Base-by-base conservation (phyloP, 2,329 filamentous ascomycete genomes). In the Ophiostoma ulmi region DNA sequence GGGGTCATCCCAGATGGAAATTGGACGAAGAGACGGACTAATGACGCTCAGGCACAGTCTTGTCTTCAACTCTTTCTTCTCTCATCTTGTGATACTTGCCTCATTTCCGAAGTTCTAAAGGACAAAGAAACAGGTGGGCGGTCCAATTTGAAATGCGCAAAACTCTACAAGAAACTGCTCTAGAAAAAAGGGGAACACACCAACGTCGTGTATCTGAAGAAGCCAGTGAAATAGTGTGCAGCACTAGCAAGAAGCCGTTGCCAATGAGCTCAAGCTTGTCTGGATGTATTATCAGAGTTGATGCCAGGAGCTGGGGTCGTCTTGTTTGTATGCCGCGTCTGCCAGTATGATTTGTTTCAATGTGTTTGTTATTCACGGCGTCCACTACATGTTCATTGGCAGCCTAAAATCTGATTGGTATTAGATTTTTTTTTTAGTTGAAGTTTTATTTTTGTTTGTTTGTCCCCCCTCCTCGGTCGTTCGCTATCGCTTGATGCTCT, bases 1-100 rank as follows among this genome's bases (percentile, higher is more conserved):
- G 41, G 70, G 70, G 55, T 71, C 66, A 68, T 67, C 70, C 58
- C 55, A 67, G 31, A 65, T 69, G 35, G 41, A 44, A 67, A 38
- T 66, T 68, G 67, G 66, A 22, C 17, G 17, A 20, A 48, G 44
- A 48, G 44, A 48, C 55, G 64, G 58, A 63, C 55, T 69, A 71
- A 69, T 38, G 48, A 64, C 39, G 70, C 70, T 69, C 66, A 65
- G 55, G 41, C 55, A 48, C 20, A 20, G 13, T 68, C 64, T 68
- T 38, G 38, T 39, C 4, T 64, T 38, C 31, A 44, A 26, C 22
- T 67, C 26, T 31, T 68, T 66, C 55, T 20, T 44, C 61, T 35
- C 31, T 26, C 35, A 55, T 39, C 31, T 58, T n/a, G 41, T 31
- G 35, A 35, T 35, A 22, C 39, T 22, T 67, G 36, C 26, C 10